These are phyloP conservation scores for Didymella segeticola DNA, from an alignment of 2,329 filamentous ascomycete species.

Conservation along the genomic window DNA sequence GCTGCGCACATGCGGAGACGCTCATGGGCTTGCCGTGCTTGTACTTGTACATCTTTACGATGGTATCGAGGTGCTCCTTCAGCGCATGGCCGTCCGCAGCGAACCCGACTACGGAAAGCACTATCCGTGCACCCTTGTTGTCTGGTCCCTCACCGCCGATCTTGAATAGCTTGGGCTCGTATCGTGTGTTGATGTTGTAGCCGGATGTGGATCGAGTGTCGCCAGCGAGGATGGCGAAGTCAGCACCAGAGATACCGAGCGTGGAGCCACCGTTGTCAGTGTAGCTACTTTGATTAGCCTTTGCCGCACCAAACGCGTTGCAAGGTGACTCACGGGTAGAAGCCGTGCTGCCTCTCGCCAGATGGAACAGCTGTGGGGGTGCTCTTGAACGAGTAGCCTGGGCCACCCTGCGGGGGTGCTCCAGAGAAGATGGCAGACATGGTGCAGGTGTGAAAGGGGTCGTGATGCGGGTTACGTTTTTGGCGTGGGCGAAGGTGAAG, in stretches of 20 bases:
- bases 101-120: conserved; percentile 94
- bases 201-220: conserved; percentile 95
- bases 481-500: conserved; percentile 23
- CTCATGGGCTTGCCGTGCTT: conserved; percentile 97
- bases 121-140: conserved; percentile 82
- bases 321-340: conserved; percentile 77
- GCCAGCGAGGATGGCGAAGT: conserved; percentile 96
- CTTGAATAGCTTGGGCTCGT: conserved; percentile 94
- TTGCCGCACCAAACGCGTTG: background rate
- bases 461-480: conserved; percentile 6
- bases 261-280: conserved; percentile 98
- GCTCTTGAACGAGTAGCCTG: conserved; percentile 67
- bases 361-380: conserved; percentile 55
- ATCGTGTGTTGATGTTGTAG: conserved; percentile 97
- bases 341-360: conserved; percentile 73
- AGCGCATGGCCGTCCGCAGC: conserved; percentile 93
- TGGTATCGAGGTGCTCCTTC: conserved; percentile 89
- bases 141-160: conserved; percentile 90
- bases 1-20: conserved; percentile 92
- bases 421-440: conserved; percentile 64
- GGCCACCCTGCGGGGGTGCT: conserved; percentile 58
- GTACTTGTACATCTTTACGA: conserved; percentile 99
- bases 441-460: conserved; percentile 15
- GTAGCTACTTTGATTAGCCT: conserved; percentile 66
- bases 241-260: conserved; percentile 88